Evolutionary conservation across 768 basidiomycete species (phyloP).

Genomic region (Collybiopsis luxurians): DNA sequence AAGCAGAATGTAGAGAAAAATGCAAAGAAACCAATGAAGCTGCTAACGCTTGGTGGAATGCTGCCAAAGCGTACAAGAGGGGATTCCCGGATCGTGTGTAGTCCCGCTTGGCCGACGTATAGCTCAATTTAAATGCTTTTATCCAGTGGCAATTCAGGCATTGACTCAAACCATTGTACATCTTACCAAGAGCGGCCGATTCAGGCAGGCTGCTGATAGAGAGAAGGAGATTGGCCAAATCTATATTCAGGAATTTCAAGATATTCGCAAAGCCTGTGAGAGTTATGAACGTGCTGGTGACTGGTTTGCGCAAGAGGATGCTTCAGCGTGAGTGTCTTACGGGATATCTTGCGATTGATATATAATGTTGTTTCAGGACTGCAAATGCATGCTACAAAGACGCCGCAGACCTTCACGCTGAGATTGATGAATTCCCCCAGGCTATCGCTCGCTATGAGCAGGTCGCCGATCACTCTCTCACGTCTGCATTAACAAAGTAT

Average conservation of each 20-base stretch:
- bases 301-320: conserved; percentile 98
- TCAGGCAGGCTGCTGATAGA: conserved; percentile 95
- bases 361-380: conserved; percentile 51
- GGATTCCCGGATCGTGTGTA: conserved; percentile 76
- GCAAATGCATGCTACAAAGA: conserved; percentile 96
- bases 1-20: conserved; percentile 91
- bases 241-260: conserved; percentile 77
- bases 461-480: conserved; percentile 82
- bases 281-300: conserved; percentile 91
- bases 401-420: conserved; percentile 92
- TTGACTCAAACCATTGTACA: conserved; percentile 81
- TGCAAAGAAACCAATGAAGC: conserved; percentile 90
- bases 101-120: not conserved
- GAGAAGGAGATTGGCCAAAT: conserved; percentile 98
- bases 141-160: conserved; percentile 83
- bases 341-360: not conserved
- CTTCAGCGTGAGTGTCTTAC: conserved; percentile 73
- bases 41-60: conserved; percentile 99
- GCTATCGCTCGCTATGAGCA: conserved; percentile 89
- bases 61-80: conserved; percentile 93
- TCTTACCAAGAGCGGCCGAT: conserved; percentile 81
- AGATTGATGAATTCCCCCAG: conserved; percentile 78
- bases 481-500: conserved; percentile 89
- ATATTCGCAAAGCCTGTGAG: conserved; percentile 85
- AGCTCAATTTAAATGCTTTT: conserved; percentile 14